phyloP scores from a whole-genome alignment of 83 land plant species.

The Picea mariana region DNA sequence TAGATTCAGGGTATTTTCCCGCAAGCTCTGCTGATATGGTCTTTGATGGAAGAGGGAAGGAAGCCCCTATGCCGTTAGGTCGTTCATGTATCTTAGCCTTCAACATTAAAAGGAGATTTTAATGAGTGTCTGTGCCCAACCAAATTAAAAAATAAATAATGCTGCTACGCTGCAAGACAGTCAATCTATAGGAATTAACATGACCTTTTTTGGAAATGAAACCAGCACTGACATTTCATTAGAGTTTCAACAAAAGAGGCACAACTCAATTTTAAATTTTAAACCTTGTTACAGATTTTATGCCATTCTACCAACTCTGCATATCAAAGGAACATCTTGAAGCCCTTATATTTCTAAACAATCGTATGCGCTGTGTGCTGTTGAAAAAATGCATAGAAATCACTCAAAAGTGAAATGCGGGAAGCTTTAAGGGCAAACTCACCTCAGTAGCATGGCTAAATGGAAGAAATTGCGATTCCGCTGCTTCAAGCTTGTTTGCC shows the following conservation, averaged over 20 bases:
- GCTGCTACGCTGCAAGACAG: not conserved
- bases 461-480: not conserved
- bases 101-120: not conserved
- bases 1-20: slow-evolving; percentile 1
- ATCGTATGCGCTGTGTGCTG: not conserved
- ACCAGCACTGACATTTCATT: not conserved
- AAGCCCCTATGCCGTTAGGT: not conserved
- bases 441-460: slow-evolving; percentile 2
- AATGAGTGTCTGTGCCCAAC: not conserved
- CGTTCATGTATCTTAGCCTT: slow-evolving; percentile 10
- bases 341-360: not conserved
- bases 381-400: not conserved
- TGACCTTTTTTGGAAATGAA: not conserved
- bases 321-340: not conserved
- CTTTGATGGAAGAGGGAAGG: not conserved
- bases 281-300: not conserved
- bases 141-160: not conserved
- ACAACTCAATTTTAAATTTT: not conserved
- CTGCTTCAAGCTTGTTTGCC: slow-evolving; percentile 3
- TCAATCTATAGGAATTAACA: slow-evolving; percentile 9
- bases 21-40: slow-evolving; percentile 8
- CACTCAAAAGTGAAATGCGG: not conserved
- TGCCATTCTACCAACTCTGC: not conserved
- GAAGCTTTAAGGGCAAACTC: not conserved
- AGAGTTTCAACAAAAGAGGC: not conserved